Percentiles rank a stretch among this genome's conserved stretches.
phyloP scores from a whole-genome alignment of 192 early-diverging fungal species.

The Backusella parvicylindrica region DNA sequence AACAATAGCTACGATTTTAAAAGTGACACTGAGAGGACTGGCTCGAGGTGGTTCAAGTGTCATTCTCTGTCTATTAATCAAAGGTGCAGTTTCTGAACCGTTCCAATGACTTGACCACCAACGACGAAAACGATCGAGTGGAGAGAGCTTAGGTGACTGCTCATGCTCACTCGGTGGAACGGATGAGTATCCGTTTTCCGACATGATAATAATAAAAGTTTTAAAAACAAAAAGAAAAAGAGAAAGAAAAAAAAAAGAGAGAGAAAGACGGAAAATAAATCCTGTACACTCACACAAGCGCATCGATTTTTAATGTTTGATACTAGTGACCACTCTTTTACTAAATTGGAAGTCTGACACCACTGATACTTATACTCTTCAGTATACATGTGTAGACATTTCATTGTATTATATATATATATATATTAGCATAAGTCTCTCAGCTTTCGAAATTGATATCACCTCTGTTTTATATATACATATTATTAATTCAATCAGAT shows the following conservation, averaged over 20 bases:
- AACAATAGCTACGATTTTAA: constrained; percentile 1
- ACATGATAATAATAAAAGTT: background rate
- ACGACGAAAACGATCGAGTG: background rate
- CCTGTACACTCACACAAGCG: background rate
- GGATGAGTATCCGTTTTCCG: background rate
- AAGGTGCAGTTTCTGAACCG: constrained; percentile 7
- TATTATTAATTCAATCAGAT: too few species aligned
- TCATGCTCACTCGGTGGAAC: background rate
- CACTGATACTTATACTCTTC: too few species aligned
- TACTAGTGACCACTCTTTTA: background rate
- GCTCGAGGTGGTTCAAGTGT: constrained; percentile 18
- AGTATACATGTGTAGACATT: too few species aligned
- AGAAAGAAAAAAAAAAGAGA: background rate
- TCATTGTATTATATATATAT: too few species aligned
- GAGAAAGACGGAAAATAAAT: background rate
- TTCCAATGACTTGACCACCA: background rate
- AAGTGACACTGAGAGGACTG: background rate
- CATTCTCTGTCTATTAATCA: constrained; percentile 18
- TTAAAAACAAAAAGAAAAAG: background rate
- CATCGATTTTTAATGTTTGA: background rate
- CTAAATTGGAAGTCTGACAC: too few species aligned
- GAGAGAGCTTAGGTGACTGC: background rate
- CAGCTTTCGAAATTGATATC: too few species aligned
- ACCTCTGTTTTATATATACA: too few species aligned
- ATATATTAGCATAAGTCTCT: too few species aligned